Percentiles rank a stretch among this genome's conserved stretches.
phyloP scores from a whole-genome alignment of 352 stramenopile genomes.

The Phytophthora pisi region DNA sequence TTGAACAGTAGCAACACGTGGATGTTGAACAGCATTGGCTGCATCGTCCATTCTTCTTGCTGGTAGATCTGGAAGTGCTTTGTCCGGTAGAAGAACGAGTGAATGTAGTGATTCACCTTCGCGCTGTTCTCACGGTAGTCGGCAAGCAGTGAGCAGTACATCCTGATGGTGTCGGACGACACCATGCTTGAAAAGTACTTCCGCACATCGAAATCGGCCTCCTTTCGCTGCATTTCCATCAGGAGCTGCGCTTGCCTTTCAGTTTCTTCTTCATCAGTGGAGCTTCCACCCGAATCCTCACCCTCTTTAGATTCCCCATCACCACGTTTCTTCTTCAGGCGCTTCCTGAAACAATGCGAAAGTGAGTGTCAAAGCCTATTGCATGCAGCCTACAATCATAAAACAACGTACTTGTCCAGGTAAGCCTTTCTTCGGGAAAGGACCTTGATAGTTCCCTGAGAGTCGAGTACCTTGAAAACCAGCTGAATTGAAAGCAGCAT shows the following conservation, averaged over 20 bases:
- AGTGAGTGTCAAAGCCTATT: conserved; percentile 14
- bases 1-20: conserved; percentile 83
- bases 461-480: conserved; percentile 87
- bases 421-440: conserved; percentile 73
- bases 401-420: conserved; percentile 50
- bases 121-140: conserved; percentile 77
- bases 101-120: conserved; percentile 91
- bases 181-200: conserved; percentile 85
- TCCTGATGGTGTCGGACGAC: conserved; percentile 80
- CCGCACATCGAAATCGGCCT: conserved; percentile 85
- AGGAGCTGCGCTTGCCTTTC: conserved; percentile 71
- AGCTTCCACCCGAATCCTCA: conserved; percentile 56
- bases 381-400: not conserved
- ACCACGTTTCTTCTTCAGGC: conserved; percentile 49
- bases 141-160: conserved; percentile 80
- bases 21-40: conserved; percentile 89
- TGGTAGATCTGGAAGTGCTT: conserved; percentile 82
- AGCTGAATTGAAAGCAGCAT: conserved; percentile 42
- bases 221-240: conserved; percentile 87
- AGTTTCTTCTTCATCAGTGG: conserved; percentile 77
- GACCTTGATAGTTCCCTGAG: conserved; percentile 87
- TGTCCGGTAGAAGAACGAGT: conserved; percentile 87
- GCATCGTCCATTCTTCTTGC: conserved; percentile 81
- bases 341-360: conserved; percentile 34
- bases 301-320: conserved; percentile 36